Evolutionary conservation across 2,329 filamentous ascomycete species (phyloP).

Genomic region (Fusarium veterinarium): DNA sequence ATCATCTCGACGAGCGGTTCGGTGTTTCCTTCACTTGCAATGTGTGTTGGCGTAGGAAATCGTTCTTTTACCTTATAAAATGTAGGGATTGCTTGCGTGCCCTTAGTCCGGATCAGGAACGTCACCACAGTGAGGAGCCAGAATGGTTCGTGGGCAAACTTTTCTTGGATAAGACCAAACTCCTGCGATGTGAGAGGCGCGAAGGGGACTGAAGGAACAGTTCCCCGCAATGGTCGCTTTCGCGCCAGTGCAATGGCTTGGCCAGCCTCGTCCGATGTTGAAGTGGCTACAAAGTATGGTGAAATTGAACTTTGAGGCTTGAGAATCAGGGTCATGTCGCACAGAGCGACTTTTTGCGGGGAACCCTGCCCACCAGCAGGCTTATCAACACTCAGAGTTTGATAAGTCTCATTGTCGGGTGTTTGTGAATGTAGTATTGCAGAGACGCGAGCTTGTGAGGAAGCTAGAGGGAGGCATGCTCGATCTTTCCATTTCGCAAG

Average conservation of each 20-base stretch:
- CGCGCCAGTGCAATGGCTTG: constrained; percentile 19
- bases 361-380: constrained; percentile 12
- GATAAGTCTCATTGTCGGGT: not conserved
- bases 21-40: constrained; percentile 65
- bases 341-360: constrained; percentile 7
- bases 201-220: constrained; percentile 70
- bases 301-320: constrained; percentile 41
- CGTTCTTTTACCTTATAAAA: constrained; percentile 74
- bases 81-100: constrained; percentile 78
- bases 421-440: not conserved
- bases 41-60: constrained; percentile 73
- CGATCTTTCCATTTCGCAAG: constrained; percentile 16
- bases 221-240: constrained; percentile 55
- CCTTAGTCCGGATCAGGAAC: constrained; percentile 85
- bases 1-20: constrained; percentile 71
- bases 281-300: constrained; percentile 48
- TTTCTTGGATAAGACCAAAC: constrained; percentile 89
- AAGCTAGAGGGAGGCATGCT: constrained; percentile 5
- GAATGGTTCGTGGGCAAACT: constrained; percentile 79
- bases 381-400: not conserved
- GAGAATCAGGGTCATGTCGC: not conserved
- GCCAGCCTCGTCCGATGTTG: constrained; percentile 11
- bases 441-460: constrained; percentile 3
- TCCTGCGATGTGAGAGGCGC: constrained; percentile 70
- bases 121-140: constrained; percentile 84